Conservation (phyloP, 305 asterid genomes). For the Fraxinus baroniana region DNA sequence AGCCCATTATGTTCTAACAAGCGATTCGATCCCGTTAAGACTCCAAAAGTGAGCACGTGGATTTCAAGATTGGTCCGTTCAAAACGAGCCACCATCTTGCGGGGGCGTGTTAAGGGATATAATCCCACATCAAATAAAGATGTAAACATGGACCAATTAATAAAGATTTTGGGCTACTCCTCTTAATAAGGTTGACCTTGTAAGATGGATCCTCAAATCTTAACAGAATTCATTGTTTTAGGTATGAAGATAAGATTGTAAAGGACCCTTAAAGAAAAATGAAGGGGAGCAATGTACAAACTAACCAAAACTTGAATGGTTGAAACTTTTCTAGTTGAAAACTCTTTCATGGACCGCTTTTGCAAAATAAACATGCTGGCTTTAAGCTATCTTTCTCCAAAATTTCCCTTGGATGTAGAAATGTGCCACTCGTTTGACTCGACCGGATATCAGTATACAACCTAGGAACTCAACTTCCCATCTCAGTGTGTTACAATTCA, state of each 20-base stretch:
- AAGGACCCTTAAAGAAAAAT: background rate
- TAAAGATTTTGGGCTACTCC: no score
- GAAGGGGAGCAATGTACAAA: background rate
- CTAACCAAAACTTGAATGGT: background rate
- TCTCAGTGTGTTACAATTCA: background rate
- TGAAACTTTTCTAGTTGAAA: background rate
- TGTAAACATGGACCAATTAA: no score
- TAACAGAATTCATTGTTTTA: background rate
- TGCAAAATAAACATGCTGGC: background rate
- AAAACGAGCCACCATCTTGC: no score
- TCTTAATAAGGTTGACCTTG: no score
- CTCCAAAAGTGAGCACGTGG: no score
- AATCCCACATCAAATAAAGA: no score
- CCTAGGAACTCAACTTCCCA: background rate
- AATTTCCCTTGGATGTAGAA: background rate
- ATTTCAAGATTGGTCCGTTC: no score
- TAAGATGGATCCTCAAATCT: no score
- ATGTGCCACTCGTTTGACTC: background rate
- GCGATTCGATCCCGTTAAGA: no score
- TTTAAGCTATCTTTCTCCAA: background rate
- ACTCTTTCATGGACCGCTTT: background rate
- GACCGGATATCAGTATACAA: background rate
- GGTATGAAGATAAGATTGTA: background rate
- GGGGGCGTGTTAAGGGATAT: no score
- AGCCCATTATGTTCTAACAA: no score